Base-by-base conservation (phyloP, 345 rosid species). In the Eucalyptus sp. region DNA sequence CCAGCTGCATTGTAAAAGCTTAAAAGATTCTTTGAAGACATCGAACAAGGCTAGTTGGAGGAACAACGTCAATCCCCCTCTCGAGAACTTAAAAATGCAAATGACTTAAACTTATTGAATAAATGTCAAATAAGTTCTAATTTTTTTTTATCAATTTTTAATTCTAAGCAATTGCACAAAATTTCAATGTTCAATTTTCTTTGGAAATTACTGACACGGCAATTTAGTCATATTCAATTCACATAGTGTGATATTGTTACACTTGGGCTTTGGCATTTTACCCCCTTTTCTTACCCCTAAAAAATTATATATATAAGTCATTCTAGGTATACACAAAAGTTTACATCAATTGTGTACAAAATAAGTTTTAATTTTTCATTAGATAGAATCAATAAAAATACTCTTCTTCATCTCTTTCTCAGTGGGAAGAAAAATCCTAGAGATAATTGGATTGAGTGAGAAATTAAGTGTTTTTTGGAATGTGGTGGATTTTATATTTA, bases 121-220 rank as follows among this genome's bases (percentile, higher is more conserved):
- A 7, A 8, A 64, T n/a, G 6, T 7, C 6, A 0, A 64, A 0
- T n/a, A 3, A 14, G 0, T 64, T 8, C 10, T n/a, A 15, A 13
- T 0, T 0, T 1, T 7, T 64, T 64, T 15, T n/a, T n/a, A n/a
- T 7, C 5, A 64, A n/a, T 64, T 29, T 62, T 52, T 52, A 52
- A 62, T 27, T 62, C 31, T 62, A 29, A 62, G 8, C 1, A 7
- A 27, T 13, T 13, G 8, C 17, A 62, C 8, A 13, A 29, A 62
- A 62, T 29, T 12, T 3, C 68, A 62, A 62, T 29, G 8, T 29
- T 29, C 16, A 62, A 62, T 62, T 62, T 62, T 13, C 3, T 0
- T 3, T 27, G 15, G 33, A 62, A 62, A 62, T 29, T 3, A 29
- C 4, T 62, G 0, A 27, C 0, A 3, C 1, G 3, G 0, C 14